Percentiles rank a stretch among this genome's conserved stretches.
phyloP scores from a whole-genome alignment of 148 eudicot species.

The Selenicereus undatus region DNA sequence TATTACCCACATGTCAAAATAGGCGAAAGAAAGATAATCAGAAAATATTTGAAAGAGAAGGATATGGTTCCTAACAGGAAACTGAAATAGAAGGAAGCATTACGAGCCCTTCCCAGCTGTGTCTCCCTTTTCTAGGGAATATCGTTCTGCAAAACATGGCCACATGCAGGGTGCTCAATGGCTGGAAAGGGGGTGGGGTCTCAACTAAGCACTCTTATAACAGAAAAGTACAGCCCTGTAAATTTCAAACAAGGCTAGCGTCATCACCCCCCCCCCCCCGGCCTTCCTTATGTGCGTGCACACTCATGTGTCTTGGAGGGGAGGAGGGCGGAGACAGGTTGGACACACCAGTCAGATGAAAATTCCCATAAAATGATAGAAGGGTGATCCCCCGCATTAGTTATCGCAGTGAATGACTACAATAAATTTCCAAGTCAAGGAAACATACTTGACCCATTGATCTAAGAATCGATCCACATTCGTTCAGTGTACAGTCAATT shows the following conservation, averaged over 20 bases:
- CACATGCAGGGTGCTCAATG: neutral
- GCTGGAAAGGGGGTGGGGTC: neutral
- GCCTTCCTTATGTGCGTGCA: too few relatives aligned
- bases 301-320: too few relatives aligned
- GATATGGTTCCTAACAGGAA: neutral
- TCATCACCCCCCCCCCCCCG: neutral
- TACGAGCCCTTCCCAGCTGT: neutral
- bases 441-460: constrained; percentile 50
- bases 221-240: neutral
- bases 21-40: neutral
- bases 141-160: neutral
- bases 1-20: neutral
- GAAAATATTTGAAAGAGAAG: neutral
- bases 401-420: neutral
- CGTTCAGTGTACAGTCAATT: constrained; percentile 83
- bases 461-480: constrained; percentile 71
- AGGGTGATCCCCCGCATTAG: neutral
- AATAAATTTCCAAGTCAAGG: neutral
- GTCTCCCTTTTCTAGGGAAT: too few relatives aligned
- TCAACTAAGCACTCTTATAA: too few relatives aligned
- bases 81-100: neutral
- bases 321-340: neutral
- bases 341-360: neutral
- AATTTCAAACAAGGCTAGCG: neutral
- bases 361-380: neutral